These are phyloP conservation scores for Thraustotheca clavata DNA, from an alignment of 352 stramenopile species.

Conservation along the genomic window DNA sequence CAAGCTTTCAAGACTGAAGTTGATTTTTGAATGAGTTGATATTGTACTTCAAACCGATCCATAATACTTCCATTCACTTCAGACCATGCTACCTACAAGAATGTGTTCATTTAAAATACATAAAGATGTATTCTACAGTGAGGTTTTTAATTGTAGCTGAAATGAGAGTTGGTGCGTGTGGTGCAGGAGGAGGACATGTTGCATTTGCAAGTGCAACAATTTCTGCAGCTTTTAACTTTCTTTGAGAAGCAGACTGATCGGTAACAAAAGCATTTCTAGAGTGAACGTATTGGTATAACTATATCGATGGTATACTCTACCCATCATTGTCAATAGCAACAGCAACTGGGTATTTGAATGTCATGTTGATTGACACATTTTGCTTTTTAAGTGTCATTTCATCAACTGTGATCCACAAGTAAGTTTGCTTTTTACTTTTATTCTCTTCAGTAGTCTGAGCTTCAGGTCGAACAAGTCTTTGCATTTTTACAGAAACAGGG, in stretches of 20 bases:
- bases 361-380: conserved; percentile 29
- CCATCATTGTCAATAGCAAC: conserved; percentile 56
- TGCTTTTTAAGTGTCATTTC: conserved; percentile 51
- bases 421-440: conserved; percentile 51
- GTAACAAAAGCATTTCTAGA: conserved; percentile 19
- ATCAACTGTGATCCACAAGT: conserved; percentile 70
- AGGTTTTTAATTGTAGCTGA: conserved; percentile 44
- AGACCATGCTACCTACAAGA: conserved; percentile 32
- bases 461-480: conserved; percentile 22
- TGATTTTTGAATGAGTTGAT: conserved; percentile 34
- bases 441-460: conserved; percentile 24
- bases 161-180: conserved; percentile 36
- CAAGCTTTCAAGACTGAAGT: conserved; percentile 32
- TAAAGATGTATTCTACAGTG: conserved; percentile 22
- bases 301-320: conserved; percentile 34
- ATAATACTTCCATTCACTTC: conserved; percentile 48
- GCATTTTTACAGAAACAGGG: conserved; percentile 58
- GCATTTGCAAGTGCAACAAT: conserved; percentile 48
- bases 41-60: conserved; percentile 70
- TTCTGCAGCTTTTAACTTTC: conserved; percentile 53
- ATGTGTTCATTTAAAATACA: neutral
- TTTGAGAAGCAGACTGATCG: conserved; percentile 1
- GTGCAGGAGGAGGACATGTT: conserved; percentile 30
- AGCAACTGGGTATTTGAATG: conserved; percentile 54
- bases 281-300: neutral